Percentiles rank a stretch among this genome's conserved stretches.
phyloP scores from a whole-genome alignment of 1,284 basidiomycete genomes.

The Apiotrichum porosum region DNA sequence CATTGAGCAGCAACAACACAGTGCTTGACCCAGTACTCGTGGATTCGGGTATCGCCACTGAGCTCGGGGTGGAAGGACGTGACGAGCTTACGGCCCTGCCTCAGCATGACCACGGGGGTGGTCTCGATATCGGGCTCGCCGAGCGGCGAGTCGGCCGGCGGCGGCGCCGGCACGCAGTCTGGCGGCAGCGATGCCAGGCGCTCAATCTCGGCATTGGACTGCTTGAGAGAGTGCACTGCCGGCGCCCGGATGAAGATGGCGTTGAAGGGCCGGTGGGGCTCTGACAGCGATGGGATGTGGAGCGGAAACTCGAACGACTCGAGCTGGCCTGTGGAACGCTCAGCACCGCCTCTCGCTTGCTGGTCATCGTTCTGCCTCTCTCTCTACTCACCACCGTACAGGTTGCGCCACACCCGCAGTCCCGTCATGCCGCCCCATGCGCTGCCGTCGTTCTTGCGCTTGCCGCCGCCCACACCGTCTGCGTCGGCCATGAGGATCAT shows the following conservation, averaged over 20 bases:
- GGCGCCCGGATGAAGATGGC: constrained; percentile 96
- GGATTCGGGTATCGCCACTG: constrained; percentile 79
- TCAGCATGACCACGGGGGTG: constrained; percentile 73
- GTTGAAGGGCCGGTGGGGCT: constrained; percentile 64
- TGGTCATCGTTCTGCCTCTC: constrained; percentile 48
- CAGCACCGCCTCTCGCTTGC: neutral
- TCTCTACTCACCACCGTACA: constrained; percentile 74
- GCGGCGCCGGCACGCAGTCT: constrained; percentile 54
- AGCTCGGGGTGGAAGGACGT: constrained; percentile 96
- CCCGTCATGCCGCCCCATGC: constrained; percentile 66
- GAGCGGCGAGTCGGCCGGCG: constrained; percentile 36
- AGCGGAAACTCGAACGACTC: constrained; percentile 86
- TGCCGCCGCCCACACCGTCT: constrained; percentile 63
- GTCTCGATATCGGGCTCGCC: constrained; percentile 48
- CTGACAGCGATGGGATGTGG: constrained; percentile 59
- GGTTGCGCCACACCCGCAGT: constrained; percentile 74
- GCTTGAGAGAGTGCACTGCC: constrained; percentile 27
- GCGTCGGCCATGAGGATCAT: constrained; percentile 79
- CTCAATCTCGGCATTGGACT: constrained; percentile 2
- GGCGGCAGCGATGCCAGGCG: constrained; percentile 64
- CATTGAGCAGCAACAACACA: too few species aligned
- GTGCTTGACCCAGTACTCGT: constrained; percentile 56
- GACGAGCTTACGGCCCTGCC: constrained; percentile 76
- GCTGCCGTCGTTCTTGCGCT: constrained; percentile 46
- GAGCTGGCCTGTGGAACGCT: constrained; percentile 49